Conservation (phyloP, 768 basidiomycete species). For the Pleurotus djamor region DNA sequence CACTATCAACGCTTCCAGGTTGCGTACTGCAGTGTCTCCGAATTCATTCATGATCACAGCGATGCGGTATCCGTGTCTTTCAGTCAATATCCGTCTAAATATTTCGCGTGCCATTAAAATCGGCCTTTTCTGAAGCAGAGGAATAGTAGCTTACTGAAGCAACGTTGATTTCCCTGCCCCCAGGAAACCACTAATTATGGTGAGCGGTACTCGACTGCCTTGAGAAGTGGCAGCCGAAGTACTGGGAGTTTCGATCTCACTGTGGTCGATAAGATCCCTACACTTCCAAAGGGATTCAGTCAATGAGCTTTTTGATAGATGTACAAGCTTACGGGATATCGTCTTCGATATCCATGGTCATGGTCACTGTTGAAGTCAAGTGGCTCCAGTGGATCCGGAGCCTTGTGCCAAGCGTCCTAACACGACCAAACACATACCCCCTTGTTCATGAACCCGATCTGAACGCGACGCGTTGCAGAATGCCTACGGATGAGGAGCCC, state of each 20-base stretch:
- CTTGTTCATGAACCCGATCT: background rate
- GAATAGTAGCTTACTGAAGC: conserved; percentile 52
- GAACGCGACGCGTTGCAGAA: conserved; percentile 8
- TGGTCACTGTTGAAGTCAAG: too few relatives aligned
- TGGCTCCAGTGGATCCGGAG: background rate
- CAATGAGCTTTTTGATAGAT: background rate
- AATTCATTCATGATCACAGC: conserved; percentile 99
- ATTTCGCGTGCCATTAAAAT: background rate
- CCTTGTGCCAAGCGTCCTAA: too few relatives aligned
- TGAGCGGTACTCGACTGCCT: conserved; percentile 65
- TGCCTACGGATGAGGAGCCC: conserved; percentile 40
- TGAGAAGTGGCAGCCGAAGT: background rate
- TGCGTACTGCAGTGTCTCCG: conserved; percentile 81
- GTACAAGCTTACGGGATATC: conserved; percentile 1
- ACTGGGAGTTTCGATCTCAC: conserved; percentile 2
- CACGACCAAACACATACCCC: too few relatives aligned
- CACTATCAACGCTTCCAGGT: too few relatives aligned
- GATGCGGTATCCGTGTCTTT: conserved; percentile 91
- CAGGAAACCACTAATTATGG: conserved; percentile 93
- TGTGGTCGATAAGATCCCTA: conserved; percentile 25
- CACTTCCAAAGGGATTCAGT: background rate
- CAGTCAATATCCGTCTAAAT: conserved; percentile 81
- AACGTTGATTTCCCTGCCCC: conserved; percentile 95
- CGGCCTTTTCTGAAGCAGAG: conserved; percentile 4
- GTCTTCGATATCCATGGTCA: background rate